phyloP scores from a whole-genome alignment of 345 rosid species.

The Theobroma cacao region DNA sequence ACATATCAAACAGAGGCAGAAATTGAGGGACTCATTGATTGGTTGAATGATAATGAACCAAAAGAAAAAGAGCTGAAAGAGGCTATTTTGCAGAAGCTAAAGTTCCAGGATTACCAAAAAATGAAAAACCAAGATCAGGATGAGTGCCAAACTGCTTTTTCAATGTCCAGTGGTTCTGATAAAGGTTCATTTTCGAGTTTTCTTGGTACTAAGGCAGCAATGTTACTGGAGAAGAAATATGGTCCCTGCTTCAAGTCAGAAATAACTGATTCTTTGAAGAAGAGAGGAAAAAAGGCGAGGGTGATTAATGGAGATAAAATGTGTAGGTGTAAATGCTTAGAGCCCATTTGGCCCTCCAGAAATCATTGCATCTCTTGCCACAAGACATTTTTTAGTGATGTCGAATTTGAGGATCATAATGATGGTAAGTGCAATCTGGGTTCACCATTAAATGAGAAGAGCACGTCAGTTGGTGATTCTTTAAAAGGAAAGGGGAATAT shows the following conservation, averaged over 20 bases:
- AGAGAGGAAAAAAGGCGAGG: constrained; percentile 50
- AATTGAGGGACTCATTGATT: constrained; percentile 57
- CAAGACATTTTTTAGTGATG: constrained; percentile 51
- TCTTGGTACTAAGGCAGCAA: constrained; percentile 66
- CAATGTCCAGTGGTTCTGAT: constrained; percentile 22
- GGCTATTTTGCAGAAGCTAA: constrained; percentile 63
- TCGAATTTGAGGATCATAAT: constrained; percentile 58
- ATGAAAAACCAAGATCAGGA: constrained; percentile 29
- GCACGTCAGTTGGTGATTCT: constrained; percentile 38
- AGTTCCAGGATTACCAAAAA: constrained; percentile 45
- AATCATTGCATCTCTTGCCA: constrained; percentile 83
- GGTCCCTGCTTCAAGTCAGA: constrained; percentile 55
- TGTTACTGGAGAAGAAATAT: constrained; percentile 64
- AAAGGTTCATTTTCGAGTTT: constrained; percentile 25
- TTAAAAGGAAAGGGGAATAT: constrained; percentile 41
- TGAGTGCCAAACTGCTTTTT: constrained; percentile 22
- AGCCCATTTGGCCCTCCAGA: constrained; percentile 76
- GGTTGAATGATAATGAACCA: constrained; percentile 63
- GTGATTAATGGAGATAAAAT: constrained; percentile 47
- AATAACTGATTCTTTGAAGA: constrained; percentile 35
- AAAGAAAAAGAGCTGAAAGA: constrained; percentile 80
- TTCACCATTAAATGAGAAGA: constrained; percentile 40
- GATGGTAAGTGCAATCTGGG: constrained; percentile 53
- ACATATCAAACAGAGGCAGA: constrained; percentile 72
- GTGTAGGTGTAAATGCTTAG: constrained; percentile 80